Evolutionary conservation across 768 basidiomycete genomes (phyloP), one percentile per base, ranked within the genome.

Genomic region (Serendipita indica): DNA sequence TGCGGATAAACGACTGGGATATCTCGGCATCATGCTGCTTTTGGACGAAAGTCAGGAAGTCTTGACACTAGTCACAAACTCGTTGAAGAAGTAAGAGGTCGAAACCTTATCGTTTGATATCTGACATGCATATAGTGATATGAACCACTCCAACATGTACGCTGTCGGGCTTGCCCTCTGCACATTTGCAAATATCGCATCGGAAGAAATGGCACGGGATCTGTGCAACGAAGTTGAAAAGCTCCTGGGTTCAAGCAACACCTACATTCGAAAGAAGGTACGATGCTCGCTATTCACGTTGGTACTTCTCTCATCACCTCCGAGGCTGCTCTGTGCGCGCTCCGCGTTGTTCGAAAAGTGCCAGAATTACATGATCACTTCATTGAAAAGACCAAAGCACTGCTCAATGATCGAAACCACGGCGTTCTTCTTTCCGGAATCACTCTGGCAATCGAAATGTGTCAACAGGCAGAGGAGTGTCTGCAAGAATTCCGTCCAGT

Each of bases 91-190:
- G 96, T 98, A 69, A 62, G 73, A 65, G 49, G n/a, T n/a, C n/a
- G 18, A 18, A 0, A 25, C 60, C 76, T 72, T 22, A 18, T 39
- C 33, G 39, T 39, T 32, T 58, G 39, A 22, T 39, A 10, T 3
- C 16, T 54, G 25, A 54, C 12, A 30, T 25, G 41, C 45, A 39
- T 22, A 27, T 65, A 99, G 94, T 73, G 96, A 99, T 72, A 89
- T 99, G 90, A 98, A 98, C 71, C 93, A 97, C 70, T 84, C 93
- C 1, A 97, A 97, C 71, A 96, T 96, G 89, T 98, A 97, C 69
- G 89, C 88, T 2, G 96, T 98, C 25, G 96, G 96, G 3, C 79
- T 99, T 59, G 94, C 92, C 1, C 80, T 99, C 33, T 97, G 92
- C 66, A 98, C 96, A 0, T 98, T 99, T 67, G 96, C 94, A 60